Evolutionary conservation across 164 flowering plant species (phyloP), one percentile per base, ranked within the genome.

Genomic region (Brasenia schreberi): DNA sequence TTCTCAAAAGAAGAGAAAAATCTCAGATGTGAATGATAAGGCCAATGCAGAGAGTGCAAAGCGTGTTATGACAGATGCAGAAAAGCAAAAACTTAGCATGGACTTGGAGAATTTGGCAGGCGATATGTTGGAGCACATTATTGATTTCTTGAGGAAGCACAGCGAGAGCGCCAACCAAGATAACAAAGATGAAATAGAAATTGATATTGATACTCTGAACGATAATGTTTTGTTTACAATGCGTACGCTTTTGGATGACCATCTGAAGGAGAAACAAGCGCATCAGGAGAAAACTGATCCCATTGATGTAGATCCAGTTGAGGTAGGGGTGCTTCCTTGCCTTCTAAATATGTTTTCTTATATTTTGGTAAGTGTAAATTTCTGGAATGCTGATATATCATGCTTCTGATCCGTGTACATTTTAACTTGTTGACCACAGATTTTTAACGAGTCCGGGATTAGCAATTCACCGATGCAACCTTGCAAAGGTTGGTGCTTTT

Each of bases 161-260:
- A 79, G 87, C 68, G 72, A 59, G 59, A 75, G 65, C 77, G 77
- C 68, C 10, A 76, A 64, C 33, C 83, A 81, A 73, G 69, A 72
- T 6, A 66, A 67, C 5, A 95, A 90, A 27, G 87, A 84, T 69
- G 98, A 92, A 75, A 83, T 92, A 63, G 98, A 92, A 80, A 75
- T 90, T 75, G 98, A 92, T 77, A 77, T 93, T 66, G 84, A 85
- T 73, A 73, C 83, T 58, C 84, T 89, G 11, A 73, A 77, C 64
- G 81, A 88, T 77, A 92, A 88, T 19, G 83, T 81, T 9, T 75
- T 92, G 77, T 79, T 84, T 66, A 74, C 62, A 5, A 65, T 92
- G n/a, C 73, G 91, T 71, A 79, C 81, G 71, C 93, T 92, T 74
- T 66, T 92, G 66, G 93, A 92, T 78, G 86, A 83, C 23, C 78